Base-by-base conservation (phyloP, 257 asterid genomes). In the Paulownia fortunei region DNA sequence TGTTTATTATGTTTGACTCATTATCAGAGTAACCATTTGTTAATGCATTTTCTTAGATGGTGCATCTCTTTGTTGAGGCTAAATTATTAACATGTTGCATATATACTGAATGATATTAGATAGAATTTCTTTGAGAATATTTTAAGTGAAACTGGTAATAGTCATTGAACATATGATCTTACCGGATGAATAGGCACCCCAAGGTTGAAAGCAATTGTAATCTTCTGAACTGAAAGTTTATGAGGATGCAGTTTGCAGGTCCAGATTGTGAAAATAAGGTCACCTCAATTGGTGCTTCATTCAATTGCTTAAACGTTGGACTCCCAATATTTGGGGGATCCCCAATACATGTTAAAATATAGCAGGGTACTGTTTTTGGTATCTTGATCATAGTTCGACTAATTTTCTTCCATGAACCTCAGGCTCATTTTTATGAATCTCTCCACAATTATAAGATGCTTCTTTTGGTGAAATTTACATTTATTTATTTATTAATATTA, bases 41-140 rank as follows among this genome's bases (percentile, higher is more conserved):
- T 73, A 30, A 46, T 73, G n/a, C 64, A 52, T 76, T 16, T 44
- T 69, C 26, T 49, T 49, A 26, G 56, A 23, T 75, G 76, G 16
- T 68, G 55, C 73, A 59, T 51, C 72, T 61, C 63, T 73, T 39
- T 52, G 54, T 59, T 60, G 37, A 46, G 10, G 44, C 19, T 24
- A 13, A 42, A 69, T 67, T 62, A 55, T 62, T 59, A 30, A 12
- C 41, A 27, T 34, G 62, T 42, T 68, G 52, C 66, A 55, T 62
- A 73, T 64, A n/a, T 26, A 46, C 6, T 26, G 39, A 52, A 46
- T 56, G 37, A 7, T n/a, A 42, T 79, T 58, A 6, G 34, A 10
- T 76, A 41, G 55, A 60, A 2, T 47, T 47, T 46, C n/a, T 47
- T 60, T 41, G 26, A 74, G 21, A 54, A 23, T 51, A 41, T 72